Base-by-base conservation (phyloP, 805 yeast genomes). In the Starmerella bombi region DNA sequence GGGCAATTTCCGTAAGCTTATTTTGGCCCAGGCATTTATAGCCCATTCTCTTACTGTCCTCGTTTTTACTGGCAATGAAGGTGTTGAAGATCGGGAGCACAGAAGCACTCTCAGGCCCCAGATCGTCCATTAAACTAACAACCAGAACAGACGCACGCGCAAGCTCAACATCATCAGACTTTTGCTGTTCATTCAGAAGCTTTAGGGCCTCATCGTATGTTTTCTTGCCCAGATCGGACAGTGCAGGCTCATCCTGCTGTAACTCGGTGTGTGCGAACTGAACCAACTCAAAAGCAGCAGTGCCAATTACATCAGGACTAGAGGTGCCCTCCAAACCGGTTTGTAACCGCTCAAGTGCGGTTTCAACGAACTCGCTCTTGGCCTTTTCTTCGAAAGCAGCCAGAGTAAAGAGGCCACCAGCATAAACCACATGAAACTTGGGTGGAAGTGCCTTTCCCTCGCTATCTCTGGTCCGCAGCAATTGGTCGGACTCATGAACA, bases 401-500 rank as follows among this genome's bases (percentile, higher is more conserved):
- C 23, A 61, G 50, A 16, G 52, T 50, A 16, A 61, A 49, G 22
- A 64, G 54, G 0, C 93, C 77, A 34, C 74, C 61, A 0, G 84
- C 86, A 59, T 85, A 88, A 23, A 80, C 72, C 4, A 78, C 64
- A 54, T 81, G 79, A 56, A 85, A 81, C 48, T 54, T 52, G 6
- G 64, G 61, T 4, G 61, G 55, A 10, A 60, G 46, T 2, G 35
- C 29, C 8, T 34, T 52, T 45, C 29, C 54, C 16, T 48, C 44
- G 19, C 46, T 56, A 34, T 58, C 53, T 3, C 58, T 46, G 27
- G 53, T 50, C 20, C 63, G 48, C 48, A 85, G 65, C 25, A 84
- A 57, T 37, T 93, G 63, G 54, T 88, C 95, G 62, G 94, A 80
- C 57, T 88, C 96, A 52, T 86, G 94, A n/a, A 88, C 71, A 4